These are phyloP conservation scores for Artemisia argyi DNA, from an alignment of 129 eudicot species.

Conservation along the genomic window DNA sequence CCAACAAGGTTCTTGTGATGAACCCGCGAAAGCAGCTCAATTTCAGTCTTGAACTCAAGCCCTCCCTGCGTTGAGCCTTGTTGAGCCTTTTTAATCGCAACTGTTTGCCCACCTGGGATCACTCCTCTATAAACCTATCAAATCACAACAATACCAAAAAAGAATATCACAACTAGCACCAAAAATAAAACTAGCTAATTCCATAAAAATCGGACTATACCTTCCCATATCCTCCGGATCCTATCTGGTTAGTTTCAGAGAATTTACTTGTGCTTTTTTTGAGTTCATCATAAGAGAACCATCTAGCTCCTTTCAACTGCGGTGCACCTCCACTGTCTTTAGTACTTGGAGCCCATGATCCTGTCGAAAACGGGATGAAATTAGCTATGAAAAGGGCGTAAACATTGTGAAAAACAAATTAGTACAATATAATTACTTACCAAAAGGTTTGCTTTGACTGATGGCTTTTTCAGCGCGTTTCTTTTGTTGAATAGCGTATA, in stretches of 20 bases:
- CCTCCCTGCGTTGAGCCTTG: slow-evolving; percentile 97
- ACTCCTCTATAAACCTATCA: slow-evolving; percentile 80
- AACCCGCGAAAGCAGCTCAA: slow-evolving; percentile 94
- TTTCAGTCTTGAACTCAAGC: slow-evolving; percentile 89
- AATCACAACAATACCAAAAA: neutral
- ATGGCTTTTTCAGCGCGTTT: slow-evolving; percentile 84
- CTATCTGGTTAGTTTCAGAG: slow-evolving; percentile 66
- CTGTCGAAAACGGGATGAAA: slow-evolving; percentile 36
- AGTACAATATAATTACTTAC: slow-evolving; percentile 31
- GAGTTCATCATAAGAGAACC: slow-evolving; percentile 92
- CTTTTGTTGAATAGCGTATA: slow-evolving; percentile 79
- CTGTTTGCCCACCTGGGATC: slow-evolving; percentile 61
- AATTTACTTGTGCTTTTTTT: slow-evolving; percentile 80
- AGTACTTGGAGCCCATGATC: slow-evolving; percentile 89
- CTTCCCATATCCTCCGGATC: slow-evolving; percentile 98
- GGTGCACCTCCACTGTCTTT: slow-evolving; percentile 96
- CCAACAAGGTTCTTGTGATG: slow-evolving; percentile 96
- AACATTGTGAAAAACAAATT: neutral
- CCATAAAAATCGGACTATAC: slow-evolving; percentile 26
- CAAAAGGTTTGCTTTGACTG: slow-evolving; percentile 79
- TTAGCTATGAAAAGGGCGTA: neutral
- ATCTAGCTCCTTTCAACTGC: slow-evolving; percentile 90
- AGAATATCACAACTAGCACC: neutral
- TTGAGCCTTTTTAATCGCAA: slow-evolving; percentile 85
- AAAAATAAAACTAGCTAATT: slow-evolving; percentile 1